Base-by-base conservation (phyloP, 345 rosid genomes). In the Leavenworthia alabamica region DNA sequence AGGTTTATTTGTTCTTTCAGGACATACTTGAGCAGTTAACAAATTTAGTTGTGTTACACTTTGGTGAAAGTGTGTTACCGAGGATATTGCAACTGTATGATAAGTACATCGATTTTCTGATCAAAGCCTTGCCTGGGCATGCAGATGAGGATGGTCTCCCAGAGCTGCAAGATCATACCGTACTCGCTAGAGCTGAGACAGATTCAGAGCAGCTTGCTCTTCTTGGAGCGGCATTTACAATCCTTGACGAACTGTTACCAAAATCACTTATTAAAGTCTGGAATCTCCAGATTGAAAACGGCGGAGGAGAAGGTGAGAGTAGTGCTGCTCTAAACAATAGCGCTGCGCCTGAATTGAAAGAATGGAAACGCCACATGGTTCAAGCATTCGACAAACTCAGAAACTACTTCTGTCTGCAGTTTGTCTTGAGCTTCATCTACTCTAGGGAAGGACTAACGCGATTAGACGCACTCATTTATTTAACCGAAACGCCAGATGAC, bases 331-430 rank as follows among this genome's bases (percentile, higher is more conserved):
- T 83, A 36, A 78, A 55, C 60, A 70, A 73, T 54, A 75, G 81
- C 66, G 23, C 81, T 52, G 71, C 81, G 6, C 62, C 74, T 6
- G 96, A 93, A 77, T 64, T 93, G 64, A 89, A 89, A 80, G 99
- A 89, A 17, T 87, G 94, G 90, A 93, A 66, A 76, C 96, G 92
- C 33, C 83, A 79, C 32, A 85, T 93, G 75, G 97, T 80, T 72
- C 91, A 84, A 74, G 79, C 96, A 23, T 93, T 89, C 68, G 97
- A 93, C 68, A 87, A 84, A 79, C 96, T 93, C 42, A 77, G 71
- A 70, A 94, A 93, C 78, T 86, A 93, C 75, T 93, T 93, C 77
- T 89, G 99, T 63, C 80, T 84, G 72, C 97, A 89, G 64, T 93
- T 89, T 75, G 99, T 93, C 60, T 68, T 93, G 81, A 82, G 81